phyloP scores from a whole-genome alignment of 805 yeast species.

The Hanseniaspora pseudoguilliermondii region DNA sequence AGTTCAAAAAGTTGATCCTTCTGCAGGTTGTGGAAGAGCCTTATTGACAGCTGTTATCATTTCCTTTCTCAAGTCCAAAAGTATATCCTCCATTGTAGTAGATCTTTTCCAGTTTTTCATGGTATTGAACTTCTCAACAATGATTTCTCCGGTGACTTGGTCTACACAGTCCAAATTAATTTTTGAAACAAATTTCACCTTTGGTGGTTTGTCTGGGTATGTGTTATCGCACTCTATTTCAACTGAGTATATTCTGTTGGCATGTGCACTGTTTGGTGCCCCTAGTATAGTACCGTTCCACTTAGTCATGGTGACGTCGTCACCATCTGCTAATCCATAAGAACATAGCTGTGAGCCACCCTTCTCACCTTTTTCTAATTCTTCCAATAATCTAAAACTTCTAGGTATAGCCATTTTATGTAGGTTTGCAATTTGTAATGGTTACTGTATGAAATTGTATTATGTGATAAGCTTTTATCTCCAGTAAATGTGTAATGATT shows the following conservation, averaged over 20 bases:
- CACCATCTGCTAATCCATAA: slow-evolving; percentile 79
- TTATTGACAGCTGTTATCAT: slow-evolving; percentile 79
- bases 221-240: slow-evolving; percentile 66
- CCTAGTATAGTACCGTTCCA: slow-evolving; percentile 99
- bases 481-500: too few species aligned
- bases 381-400: slow-evolving; percentile 87
- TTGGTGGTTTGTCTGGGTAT: slow-evolving; percentile 86
- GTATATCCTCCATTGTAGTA: slow-evolving; percentile 86
- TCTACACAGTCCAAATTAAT: slow-evolving; percentile 90
- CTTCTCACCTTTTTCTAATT: slow-evolving; percentile 94
- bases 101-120: slow-evolving; percentile 76
- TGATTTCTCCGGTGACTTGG: slow-evolving; percentile 42
- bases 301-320: slow-evolving; percentile 81
- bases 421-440: background rate
- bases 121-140: slow-evolving; percentile 44
- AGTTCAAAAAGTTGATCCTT: slow-evolving; percentile 53
- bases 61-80: slow-evolving; percentile 75
- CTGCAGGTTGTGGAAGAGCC: slow-evolving; percentile 81
- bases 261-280: slow-evolving; percentile 85
- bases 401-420: slow-evolving; percentile 42
- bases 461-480: too few species aligned
- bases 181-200: slow-evolving; percentile 65
- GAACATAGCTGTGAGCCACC: slow-evolving; percentile 98
- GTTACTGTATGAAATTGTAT: background rate
- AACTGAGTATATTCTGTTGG: slow-evolving; percentile 81